Percentiles rank a stretch among this genome's conserved stretches.
Conservation (phyloP, 352 stramenopile genomes). For the Aphanomyces cochlioides region DNA sequence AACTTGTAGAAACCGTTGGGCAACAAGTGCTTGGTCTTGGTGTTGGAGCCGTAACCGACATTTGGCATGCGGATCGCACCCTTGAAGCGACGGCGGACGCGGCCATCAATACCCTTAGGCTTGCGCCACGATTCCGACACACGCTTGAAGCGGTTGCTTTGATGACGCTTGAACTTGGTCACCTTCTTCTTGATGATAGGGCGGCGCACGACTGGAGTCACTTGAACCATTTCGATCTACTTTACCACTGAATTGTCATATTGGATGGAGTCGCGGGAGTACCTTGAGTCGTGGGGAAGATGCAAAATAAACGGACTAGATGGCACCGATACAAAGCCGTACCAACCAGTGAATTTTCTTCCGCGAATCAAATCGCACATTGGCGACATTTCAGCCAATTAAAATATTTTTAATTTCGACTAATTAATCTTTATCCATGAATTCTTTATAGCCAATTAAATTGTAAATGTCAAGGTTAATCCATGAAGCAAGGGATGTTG, state of each 20-base stretch:
- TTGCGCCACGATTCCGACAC: constrained; percentile 96
- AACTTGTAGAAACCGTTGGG: constrained; percentile 99
- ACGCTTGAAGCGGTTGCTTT: constrained; percentile 98
- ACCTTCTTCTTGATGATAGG: constrained; percentile 99
- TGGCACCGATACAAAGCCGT: neutral
- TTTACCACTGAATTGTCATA: neutral
- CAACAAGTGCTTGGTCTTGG: constrained; percentile 97
- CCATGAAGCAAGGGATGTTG: too few relatives aligned
- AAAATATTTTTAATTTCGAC: neutral
- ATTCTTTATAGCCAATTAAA: constrained; percentile 2
- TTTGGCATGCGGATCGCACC: constrained; percentile 97
- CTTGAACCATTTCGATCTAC: constrained; percentile 67
- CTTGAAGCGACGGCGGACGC: constrained; percentile 99
- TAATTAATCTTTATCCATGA: neutral
- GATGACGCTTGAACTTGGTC: constrained; percentile 99
- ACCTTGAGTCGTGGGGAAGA: constrained; percentile 19
- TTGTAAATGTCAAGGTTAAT: neutral
- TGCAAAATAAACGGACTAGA: constrained; percentile 16
- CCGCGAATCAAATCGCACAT: constrained; percentile 8
- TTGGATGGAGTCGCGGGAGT: neutral
- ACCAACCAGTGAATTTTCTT: constrained; percentile 8
- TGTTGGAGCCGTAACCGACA: constrained; percentile 99
- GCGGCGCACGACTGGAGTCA: constrained; percentile 83
- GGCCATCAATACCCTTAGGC: constrained; percentile 99
- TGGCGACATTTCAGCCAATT: neutral